Percentiles rank a stretch among this genome's conserved stretches.
Conservation (phyloP, 257 asterid genomes). For the Gentiana straminea region DNA sequence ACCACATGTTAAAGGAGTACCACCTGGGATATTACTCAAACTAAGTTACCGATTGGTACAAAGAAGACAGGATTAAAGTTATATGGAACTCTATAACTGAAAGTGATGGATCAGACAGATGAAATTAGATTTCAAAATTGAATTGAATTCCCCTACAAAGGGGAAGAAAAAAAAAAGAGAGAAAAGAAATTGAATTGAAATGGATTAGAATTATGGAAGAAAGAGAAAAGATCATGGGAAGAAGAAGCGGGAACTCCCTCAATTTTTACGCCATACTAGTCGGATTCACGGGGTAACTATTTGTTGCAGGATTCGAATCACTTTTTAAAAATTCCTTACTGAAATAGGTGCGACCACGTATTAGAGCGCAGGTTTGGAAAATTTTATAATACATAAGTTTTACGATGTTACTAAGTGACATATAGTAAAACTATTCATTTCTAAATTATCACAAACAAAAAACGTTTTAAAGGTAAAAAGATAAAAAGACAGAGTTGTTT, state of each 20-base stretch:
- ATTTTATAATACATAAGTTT: too few species aligned
- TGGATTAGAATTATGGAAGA: too few species aligned
- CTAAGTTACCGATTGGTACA: not conserved
- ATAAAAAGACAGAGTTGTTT: too few species aligned
- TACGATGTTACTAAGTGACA: too few species aligned
- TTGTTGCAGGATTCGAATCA: not conserved
- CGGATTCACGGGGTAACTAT: slow-evolving; percentile 7
- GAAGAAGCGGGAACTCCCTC: slow-evolving; percentile 3
- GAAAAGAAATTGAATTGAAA: too few species aligned
- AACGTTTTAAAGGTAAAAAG: too few species aligned
- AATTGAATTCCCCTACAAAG: not conserved
- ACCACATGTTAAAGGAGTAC: slow-evolving; percentile 10
- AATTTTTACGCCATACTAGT: slow-evolving; percentile 18
- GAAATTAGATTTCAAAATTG: not conserved
- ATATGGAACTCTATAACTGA: slow-evolving; percentile 2
- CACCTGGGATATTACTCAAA: not conserved
- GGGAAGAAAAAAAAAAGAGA: not conserved
- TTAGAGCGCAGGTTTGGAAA: too few species aligned
- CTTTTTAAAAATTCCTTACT: too few species aligned
- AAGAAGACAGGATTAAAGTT: not conserved
- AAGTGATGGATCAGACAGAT: not conserved
- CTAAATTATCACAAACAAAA: too few species aligned
- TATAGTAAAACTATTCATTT: too few species aligned
- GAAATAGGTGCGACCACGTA: too few species aligned
- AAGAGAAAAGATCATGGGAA: not conserved